Base-by-base conservation (phyloP, 441 rosid genomes). In the Populus hybrid region DNA sequence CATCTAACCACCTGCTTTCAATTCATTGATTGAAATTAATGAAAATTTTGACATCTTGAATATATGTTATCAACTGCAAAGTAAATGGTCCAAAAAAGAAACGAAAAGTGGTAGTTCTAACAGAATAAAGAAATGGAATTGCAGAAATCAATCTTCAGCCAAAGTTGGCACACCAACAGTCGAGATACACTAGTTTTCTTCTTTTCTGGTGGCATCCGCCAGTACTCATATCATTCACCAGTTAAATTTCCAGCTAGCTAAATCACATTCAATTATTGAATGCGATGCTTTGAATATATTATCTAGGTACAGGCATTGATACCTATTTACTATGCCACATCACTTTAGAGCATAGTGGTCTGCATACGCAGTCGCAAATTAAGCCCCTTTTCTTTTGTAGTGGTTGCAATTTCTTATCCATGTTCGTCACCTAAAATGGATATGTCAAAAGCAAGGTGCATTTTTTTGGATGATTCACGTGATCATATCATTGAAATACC, bases 1-100 rank as follows among this genome's bases (percentile, higher is more conserved):
- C 95, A 95, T 85, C 98, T 87, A 72, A 93, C 94, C 14, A 93
- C 97, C 98, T 92, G 90, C 80, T 57, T 63, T 24, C 46, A 38
- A 50, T 24, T 72, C 18, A 10, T 24, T 57, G 38, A 36, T 76
- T 26, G 32, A 72, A 28, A 64, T 32, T 71, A 19, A 34, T 9
- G 3, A 74, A 14, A 75, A 76, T 67, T 46, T 36, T 40, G 5
- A 12, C 23, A 16, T 7, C 21, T 24, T 5, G 38, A 40, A 12
- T 23, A 57, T 5, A 7, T 42, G 46, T 21, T 3, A 6, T 66
- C 12, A 24, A 73, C 18, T n/a, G 16, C 5, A 53, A 75, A 68
- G 57, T 14, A 46, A 11, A 46, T 46, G 19, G 18, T 26, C 59
- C 14, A 11, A 40, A 10, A 40, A 70, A 19, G 9, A 69, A 69